phyloP scores from a whole-genome alignment of 257 asterid genomes.

The Verbena officinalis region DNA sequence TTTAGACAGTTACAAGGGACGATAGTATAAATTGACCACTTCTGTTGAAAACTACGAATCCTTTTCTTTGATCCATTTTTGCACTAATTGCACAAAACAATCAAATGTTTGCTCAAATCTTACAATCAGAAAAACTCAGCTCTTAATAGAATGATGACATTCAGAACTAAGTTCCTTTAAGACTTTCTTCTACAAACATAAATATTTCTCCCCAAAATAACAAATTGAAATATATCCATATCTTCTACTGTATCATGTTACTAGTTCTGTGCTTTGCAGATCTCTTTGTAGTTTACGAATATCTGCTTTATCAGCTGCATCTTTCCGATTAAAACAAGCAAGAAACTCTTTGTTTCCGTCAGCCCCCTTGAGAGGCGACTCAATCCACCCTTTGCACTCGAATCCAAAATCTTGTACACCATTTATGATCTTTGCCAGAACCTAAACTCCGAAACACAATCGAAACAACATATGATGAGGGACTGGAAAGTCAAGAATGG shows the following conservation, averaged over 20 bases:
- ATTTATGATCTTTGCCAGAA: slow-evolving; percentile 69
- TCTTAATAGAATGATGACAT: not conserved
- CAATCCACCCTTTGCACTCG: slow-evolving; percentile 87
- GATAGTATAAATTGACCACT: too few relatives aligned
- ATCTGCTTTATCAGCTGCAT: slow-evolving; percentile 34
- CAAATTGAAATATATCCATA: not conserved
- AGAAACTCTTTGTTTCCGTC: slow-evolving; percentile 92
- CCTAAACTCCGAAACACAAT: slow-evolving; percentile 41
- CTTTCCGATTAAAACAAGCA: slow-evolving; percentile 61
- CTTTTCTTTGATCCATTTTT: too few relatives aligned
- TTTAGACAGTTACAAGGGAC: too few relatives aligned
- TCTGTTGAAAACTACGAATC: too few relatives aligned
- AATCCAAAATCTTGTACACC: slow-evolving; percentile 82
- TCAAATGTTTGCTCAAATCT: too few relatives aligned
- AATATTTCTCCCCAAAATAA: not conserved
- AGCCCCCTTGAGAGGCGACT: slow-evolving; percentile 94
- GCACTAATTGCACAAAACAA: too few relatives aligned
- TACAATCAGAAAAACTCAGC: not conserved
- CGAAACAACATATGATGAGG: too few relatives aligned
- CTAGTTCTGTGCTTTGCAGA: slow-evolving; percentile 1
- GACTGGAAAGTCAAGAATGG: too few relatives aligned
- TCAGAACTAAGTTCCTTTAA: not conserved
- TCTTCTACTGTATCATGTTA: not conserved
- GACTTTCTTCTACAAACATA: not conserved
- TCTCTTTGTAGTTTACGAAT: slow-evolving; percentile 35